Evolutionary conservation across 352 stramenopile genomes (phyloP).

Genomic region (Globisporangium spinosum): DNA sequence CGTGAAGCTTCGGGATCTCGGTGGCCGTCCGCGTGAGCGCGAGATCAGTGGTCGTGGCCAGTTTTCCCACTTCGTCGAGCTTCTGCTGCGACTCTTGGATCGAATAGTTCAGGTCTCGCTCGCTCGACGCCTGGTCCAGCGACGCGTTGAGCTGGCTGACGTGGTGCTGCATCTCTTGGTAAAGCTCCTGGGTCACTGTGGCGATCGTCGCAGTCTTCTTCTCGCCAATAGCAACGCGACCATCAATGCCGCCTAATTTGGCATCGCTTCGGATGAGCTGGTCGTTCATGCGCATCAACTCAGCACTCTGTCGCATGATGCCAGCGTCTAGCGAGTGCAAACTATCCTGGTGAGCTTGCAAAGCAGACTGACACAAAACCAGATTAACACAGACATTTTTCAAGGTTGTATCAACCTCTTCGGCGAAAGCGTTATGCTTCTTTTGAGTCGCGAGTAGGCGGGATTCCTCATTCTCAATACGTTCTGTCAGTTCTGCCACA

Average conservation of each 20-base stretch:
- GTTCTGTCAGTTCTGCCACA: conserved; percentile 21
- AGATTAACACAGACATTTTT: conserved; percentile 28
- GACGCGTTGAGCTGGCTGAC: conserved; percentile 23
- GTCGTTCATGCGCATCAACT: conserved; percentile 33
- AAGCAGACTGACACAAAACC: conserved; percentile 20
- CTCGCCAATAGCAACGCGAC: conserved; percentile 34
- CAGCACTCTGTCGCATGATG: conserved; percentile 27
- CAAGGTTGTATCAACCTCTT: conserved; percentile 31
- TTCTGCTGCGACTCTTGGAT: conserved; percentile 50
- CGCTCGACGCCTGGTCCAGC: conserved; percentile 32
- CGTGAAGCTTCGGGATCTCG: conserved; percentile 53
- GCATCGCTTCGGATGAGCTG: conserved; percentile 27
- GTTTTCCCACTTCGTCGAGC: conserved; percentile 40
- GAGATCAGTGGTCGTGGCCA: conserved; percentile 37
- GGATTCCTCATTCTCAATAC: conserved; percentile 24
- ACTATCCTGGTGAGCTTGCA: conserved; percentile 33
- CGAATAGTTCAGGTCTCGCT: conserved; percentile 41
- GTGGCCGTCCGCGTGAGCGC: conserved; percentile 35
- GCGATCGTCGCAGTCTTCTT: conserved; percentile 39
- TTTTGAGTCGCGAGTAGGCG: conserved; percentile 19
- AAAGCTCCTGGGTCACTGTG: conserved; percentile 36
- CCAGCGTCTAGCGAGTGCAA: conserved; percentile 29
- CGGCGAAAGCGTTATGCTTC: conserved; percentile 25
- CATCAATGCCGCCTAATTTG: conserved; percentile 34
- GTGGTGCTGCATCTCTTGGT: conserved; percentile 38